Percentiles rank a stretch among this genome's conserved stretches.
Evolutionary conservation across 495 filamentous ascomycete genomes (phyloP).

Genomic region (Penicillium crystallinum): DNA sequence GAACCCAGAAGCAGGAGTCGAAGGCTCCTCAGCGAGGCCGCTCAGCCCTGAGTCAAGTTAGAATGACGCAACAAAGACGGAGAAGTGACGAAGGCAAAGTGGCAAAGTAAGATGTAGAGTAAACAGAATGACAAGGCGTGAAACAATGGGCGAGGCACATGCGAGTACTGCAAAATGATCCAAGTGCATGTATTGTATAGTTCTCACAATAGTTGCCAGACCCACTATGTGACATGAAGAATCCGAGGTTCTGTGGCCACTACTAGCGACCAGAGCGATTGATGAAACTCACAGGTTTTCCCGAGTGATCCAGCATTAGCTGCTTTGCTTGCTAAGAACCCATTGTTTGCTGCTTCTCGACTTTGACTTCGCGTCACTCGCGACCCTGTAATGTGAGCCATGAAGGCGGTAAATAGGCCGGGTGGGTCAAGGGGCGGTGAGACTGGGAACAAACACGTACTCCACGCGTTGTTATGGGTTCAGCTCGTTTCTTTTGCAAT

Average conservation of each 20-base stretch:
- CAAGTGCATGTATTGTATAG: background rate
- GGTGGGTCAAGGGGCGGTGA: background rate
- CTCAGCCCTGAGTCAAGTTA: conserved; percentile 15
- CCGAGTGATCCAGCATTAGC: background rate
- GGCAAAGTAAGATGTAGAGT: background rate
- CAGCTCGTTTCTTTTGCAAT: too few species aligned
- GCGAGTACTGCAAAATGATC: background rate
- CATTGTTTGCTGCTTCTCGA: conserved; percentile 18
- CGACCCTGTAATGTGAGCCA: conserved; percentile 10
- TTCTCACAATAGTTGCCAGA: background rate
- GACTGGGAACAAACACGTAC: background rate
- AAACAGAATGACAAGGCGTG: conserved; percentile 9
- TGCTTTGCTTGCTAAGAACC: background rate
- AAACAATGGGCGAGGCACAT: background rate
- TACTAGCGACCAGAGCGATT: background rate
- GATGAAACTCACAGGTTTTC: background rate
- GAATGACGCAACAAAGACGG: background rate
- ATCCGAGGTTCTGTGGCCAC: background rate
- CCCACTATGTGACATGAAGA: background rate
- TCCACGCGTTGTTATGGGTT: background rate
- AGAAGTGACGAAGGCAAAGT: background rate
- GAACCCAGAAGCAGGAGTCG: background rate
- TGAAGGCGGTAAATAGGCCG: conserved; percentile 9
- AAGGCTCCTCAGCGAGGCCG: conserved; percentile 13
- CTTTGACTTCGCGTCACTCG: conserved; percentile 27